A percentile compares a stretch with the other conserved stretches of the same genome.
These are phyloP conservation scores for Phytophthora meadii DNA, from an alignment of 352 stramenopile species.

Conservation along the genomic window DNA sequence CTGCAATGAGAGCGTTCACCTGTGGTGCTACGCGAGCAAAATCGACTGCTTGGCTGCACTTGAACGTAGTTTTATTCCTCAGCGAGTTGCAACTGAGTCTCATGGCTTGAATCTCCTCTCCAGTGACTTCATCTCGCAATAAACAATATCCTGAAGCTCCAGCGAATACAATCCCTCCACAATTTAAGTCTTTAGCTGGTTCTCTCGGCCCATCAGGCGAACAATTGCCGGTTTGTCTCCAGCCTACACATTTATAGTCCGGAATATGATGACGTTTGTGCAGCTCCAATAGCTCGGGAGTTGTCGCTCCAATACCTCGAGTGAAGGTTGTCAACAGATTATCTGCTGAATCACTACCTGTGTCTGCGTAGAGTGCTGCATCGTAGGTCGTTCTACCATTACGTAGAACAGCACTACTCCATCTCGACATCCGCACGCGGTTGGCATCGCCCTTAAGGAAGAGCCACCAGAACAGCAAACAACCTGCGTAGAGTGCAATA, in stretches of 20 bases:
- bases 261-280: conserved; percentile 22
- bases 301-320: conserved; percentile 25
- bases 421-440: conserved; percentile 19
- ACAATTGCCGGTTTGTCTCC: conserved; percentile 55
- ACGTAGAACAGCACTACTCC: conserved; percentile 20
- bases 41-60: conserved; percentile 47
- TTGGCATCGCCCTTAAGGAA: conserved; percentile 27
- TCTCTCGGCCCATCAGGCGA: conserved; percentile 46
- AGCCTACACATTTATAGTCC: conserved; percentile 48
- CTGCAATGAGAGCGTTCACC: conserved; percentile 26
- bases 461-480: conserved; percentile 41
- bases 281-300: conserved; percentile 27
- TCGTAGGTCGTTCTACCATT: conserved; percentile 1
- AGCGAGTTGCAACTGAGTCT: conserved; percentile 43
- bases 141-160: conserved; percentile 55
- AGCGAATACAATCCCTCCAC: conserved; percentile 29
- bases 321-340: conserved; percentile 21
- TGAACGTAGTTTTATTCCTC: conserved; percentile 38
- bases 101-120: conserved; percentile 38
- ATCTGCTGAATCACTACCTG: neutral
- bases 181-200: conserved; percentile 32
- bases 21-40: conserved; percentile 36
- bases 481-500: conserved; percentile 26
- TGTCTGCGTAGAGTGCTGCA: neutral
- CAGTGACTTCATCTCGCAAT: conserved; percentile 39